A percentile compares a stretch with the other conserved stretches of the same genome.
These are phyloP conservation scores for Paradendryphiella salina DNA, from an alignment of 2,329 filamentous ascomycete species.

Conservation along the genomic window DNA sequence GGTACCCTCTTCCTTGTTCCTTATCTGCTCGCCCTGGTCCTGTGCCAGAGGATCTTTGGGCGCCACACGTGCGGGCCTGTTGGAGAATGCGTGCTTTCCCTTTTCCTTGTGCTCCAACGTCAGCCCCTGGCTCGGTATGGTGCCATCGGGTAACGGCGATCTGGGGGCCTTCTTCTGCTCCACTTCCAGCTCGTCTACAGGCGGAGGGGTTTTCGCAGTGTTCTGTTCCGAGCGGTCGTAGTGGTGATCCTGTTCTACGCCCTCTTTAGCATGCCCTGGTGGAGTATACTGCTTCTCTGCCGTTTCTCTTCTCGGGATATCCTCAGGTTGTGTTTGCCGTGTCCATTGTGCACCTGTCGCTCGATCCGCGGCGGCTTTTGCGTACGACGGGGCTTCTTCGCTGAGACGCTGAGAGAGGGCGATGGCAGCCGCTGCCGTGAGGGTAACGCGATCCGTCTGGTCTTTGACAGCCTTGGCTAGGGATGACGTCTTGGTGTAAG, in stretches of 20 bases:
- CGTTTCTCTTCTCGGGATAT: slow-evolving; percentile 39
- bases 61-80: slow-evolving; percentile 41
- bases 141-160: slow-evolving; percentile 55
- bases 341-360: slow-evolving; percentile 23
- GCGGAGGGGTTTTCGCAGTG: slow-evolving; percentile 43
- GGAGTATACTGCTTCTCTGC: slow-evolving; percentile 25
- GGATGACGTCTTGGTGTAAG: slow-evolving; percentile 66
- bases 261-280: slow-evolving; percentile 38
- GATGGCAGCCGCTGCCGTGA: slow-evolving; percentile 64
- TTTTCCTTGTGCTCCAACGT: slow-evolving; percentile 33
- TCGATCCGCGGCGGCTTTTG: slow-evolving; percentile 28
- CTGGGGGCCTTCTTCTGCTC: slow-evolving; percentile 52
- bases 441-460: slow-evolving; percentile 63
- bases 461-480: slow-evolving; percentile 64
- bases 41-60: slow-evolving; percentile 43
- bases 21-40: slow-evolving; percentile 22
- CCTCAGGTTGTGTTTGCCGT: slow-evolving; percentile 14
- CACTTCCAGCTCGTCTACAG: slow-evolving; percentile 49
- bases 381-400: slow-evolving; percentile 50
- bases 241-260: slow-evolving; percentile 56
- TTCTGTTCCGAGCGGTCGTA: slow-evolving; percentile 52
- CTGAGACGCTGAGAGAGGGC: slow-evolving; percentile 62
- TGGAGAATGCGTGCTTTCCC: slow-evolving; percentile 43
- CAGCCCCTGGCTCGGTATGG: slow-evolving; percentile 50
- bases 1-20: slow-evolving; percentile 34